Base-by-base conservation (phyloP, 148 eudicot genomes). In the Rhododendron simsii region DNA sequence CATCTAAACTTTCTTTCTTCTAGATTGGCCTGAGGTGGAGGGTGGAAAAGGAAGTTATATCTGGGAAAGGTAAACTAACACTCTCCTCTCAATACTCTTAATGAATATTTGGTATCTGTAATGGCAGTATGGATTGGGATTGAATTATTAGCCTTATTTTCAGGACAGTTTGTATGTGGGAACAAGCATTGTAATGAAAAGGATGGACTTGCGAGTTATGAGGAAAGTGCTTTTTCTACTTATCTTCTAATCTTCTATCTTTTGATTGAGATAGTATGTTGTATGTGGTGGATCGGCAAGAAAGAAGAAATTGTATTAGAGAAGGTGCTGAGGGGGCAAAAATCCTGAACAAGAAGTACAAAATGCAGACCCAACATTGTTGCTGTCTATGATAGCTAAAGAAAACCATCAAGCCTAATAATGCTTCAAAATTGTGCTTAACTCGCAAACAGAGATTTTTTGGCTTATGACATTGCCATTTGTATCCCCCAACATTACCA, bases 11-110 rank as follows among this genome's bases (percentile, higher is more conserved):
- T 83, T 75, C 80, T 78, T 75, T 83, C 88, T 89, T 67, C 74
- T 87, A 96, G 99, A 90, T 96, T 93, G 99, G 99, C 84, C 90
- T 96, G 89, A 95, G 99, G 87, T 96, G 99, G 99, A 96, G 99
- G 89, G 93, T 95, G 28, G 98, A 95, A 87, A 95, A 93, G 71
- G 99, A 96, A 94, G 99, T 96, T 59, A 87, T 91, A 65, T 92
- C 98, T 87, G 99, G 99, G 83, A 96, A 96, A 95, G 99, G 99
- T 96, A 87, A 75, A 10, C 51, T 82, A 16, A 16, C 80, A 18
- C 48, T 67, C 80, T 37, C 28, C 74, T 73, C 51, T 86, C 75
- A 12, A 78, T 82, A 48, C 71, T 81, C 63, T 73, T 76, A 5
- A 10, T 39, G 47, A 20, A 30, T 12, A 23, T 20, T 44, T 47